Conservation (phyloP, 2,329 filamentous ascomycete species). For the Pseudonectria buxi region DNA sequence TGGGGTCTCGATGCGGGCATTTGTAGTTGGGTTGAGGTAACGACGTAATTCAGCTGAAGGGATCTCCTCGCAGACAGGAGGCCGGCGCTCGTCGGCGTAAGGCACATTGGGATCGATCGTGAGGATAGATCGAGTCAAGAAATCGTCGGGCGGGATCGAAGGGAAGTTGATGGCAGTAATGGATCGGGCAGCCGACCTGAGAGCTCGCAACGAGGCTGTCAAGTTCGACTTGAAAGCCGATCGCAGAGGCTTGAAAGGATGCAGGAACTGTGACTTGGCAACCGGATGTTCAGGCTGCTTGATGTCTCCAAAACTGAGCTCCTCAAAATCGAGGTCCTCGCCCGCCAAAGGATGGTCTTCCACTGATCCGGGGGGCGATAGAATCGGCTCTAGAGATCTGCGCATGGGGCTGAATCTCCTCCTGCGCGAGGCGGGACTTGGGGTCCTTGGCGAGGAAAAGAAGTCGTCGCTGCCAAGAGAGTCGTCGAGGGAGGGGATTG, state of each 20-base stretch:
- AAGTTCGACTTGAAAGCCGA: constrained; percentile 63
- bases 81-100: constrained; percentile 61
- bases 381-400: constrained; percentile 46
- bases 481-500: constrained; percentile 52
- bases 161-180: constrained; percentile 57
- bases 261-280: constrained; percentile 27
- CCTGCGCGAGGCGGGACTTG: constrained; percentile 25
- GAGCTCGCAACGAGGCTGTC: constrained; percentile 57
- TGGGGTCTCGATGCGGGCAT: constrained; percentile 24
- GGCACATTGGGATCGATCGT: constrained; percentile 60
- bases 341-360: constrained; percentile 46
- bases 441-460: constrained; percentile 42
- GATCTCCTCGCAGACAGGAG: constrained; percentile 55
- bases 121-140: constrained; percentile 60
- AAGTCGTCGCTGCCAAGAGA: constrained; percentile 45
- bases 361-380: constrained; percentile 46
- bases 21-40: constrained; percentile 59
- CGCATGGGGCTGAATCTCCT: constrained; percentile 35
- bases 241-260: constrained; percentile 43
- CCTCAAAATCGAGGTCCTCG: constrained; percentile 22
- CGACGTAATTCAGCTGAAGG: constrained; percentile 60
- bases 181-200: constrained; percentile 57
- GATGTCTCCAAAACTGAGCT: constrained; percentile 45
- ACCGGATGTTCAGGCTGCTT: constrained; percentile 28
- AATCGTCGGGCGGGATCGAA: constrained; percentile 59